Evolutionary conservation across 768 basidiomycete genomes (phyloP), one percentile per base, ranked within the genome.

Genomic region (Ephemerocybe angulata): DNA sequence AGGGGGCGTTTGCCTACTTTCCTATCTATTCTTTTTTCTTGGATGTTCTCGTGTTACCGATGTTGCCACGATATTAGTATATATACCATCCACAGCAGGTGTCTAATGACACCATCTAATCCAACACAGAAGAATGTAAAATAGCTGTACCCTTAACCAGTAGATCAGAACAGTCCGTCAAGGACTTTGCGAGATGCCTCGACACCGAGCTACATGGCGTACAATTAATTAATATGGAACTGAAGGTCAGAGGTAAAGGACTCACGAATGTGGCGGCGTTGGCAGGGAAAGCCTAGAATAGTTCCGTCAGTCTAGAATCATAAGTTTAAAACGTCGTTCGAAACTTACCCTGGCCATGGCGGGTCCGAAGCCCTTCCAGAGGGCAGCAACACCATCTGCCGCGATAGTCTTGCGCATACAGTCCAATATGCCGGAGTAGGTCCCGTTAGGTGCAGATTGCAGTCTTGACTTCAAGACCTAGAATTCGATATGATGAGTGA

Each of bases 281-380:
- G 25, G 95, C 95, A 12, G 95, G 95, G 84, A 97, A 96, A 38
- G 95, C 95, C 84, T 94, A 30, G 37, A 21, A 35, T 10, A 31
- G 25, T 6, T 33, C 10, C 13, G 27, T 15, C 27, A 21, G 46
- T 10, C 21, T 17, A 8, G 33, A 35, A 35, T 8, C 10, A 8
- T 8, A 17, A 8, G 33, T 33, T 17, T 33, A 28, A 48, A 48
- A 15, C 31, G 51, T 42, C 22, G 44, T 33, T n/a, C n/a, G 31
- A 44, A n/a, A 73, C 87, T 52, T 68, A 90, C 90, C 65, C 92
- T 74, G 56, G 87, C 86, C 96, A 98, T 98, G 17, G 97, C 97
- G 15, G 96, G 97, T 43, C 92, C 95, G 67, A 99, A 92, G 10
- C 97, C 97, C 71, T 90, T 98, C 93, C 94, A 99, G 10, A 99